Base-by-base conservation (phyloP, 352 stramenopile species). In the Globisporangium irregulare region DNA sequence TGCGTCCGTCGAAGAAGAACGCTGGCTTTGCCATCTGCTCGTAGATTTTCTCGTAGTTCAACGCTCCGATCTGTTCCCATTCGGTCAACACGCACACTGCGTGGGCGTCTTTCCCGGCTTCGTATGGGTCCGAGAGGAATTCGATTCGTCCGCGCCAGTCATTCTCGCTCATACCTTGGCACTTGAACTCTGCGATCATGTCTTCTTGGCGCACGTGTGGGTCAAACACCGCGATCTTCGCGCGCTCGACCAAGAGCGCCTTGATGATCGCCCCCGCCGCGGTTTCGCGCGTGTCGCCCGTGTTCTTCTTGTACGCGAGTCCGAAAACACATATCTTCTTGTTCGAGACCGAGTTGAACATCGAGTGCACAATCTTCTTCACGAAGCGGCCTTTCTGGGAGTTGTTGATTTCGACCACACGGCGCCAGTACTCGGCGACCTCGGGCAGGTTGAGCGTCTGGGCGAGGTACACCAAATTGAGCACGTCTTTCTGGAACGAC, bases 261-360 rank as follows among this genome's bases (percentile, higher is more conserved):
- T 98, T 98, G 73, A 98, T 88, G 53, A 99, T 97, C 70, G 99
- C 98, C 29, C 97, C 98, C 1, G 97, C 96, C 5, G 98, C 93
- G 1, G 97, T 99, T 84, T 99, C 98, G 34, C 98, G 94, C 50
- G 98, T 98, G 81, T 99, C 98, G 25, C 98, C 98, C 50, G 98
- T 99, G 83, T 99, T 97, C 76, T 99, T 99, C 92, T 99, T 99
- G 84, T 99, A 99, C 18, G 98, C 98, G 80, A 99, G 99, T 69
- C 98, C 98, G 18, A 99, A 90, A 67, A 99, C 84, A 61, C 96
- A 98, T 77, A 99, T 99, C 79, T 99, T 99, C 82, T 99, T 99
- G 73, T 98, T 98, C 29, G 97, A 99, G 34, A 99, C 96, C 36
- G 97, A 99, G 89, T 99, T 99, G 79, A 99, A 99, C 97, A 99